Conservation (phyloP, 2,329 filamentous ascomycete species). For the Didymella segeticola region DNA sequence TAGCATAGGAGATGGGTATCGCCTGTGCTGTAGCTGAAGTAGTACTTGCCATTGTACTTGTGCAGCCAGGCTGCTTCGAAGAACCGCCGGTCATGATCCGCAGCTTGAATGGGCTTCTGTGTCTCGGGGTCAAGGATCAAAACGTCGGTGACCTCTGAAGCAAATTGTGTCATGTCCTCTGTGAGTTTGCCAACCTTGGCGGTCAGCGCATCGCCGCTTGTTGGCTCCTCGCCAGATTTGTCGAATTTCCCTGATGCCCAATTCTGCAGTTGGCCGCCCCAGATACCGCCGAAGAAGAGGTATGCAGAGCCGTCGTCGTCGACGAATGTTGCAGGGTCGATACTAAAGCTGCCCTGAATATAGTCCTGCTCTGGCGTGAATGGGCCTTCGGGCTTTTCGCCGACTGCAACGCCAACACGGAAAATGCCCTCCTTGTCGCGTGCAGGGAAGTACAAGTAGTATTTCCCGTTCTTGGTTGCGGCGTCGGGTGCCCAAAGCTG, state of each 20-base stretch:
- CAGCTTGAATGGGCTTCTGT: conserved; percentile 63
- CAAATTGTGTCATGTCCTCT: conserved; percentile 71
- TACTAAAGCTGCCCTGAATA: conserved; percentile 74
- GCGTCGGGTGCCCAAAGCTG: conserved; percentile 85
- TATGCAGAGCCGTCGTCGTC: conserved; percentile 71
- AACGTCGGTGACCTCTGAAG: conserved; percentile 63
- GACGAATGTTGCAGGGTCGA: conserved; percentile 78
- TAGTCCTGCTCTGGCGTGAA: conserved; percentile 70
- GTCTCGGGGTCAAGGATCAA: conserved; percentile 67
- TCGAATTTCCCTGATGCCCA: conserved; percentile 70
- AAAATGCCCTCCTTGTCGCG: conserved; percentile 74
- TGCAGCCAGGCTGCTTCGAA: conserved; percentile 85
- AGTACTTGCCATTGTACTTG: conserved; percentile 72
- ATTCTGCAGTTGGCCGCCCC: conserved; percentile 82
- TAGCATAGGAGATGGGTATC: conserved; percentile 79
- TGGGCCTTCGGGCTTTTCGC: conserved; percentile 70
- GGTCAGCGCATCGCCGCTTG: conserved; percentile 61
- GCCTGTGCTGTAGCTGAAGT: conserved; percentile 79
- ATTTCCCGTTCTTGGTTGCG: conserved; percentile 71
- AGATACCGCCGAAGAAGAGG: conserved; percentile 79
- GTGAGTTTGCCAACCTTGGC: conserved; percentile 71
- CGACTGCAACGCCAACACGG: conserved; percentile 74
- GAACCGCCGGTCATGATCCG: conserved; percentile 77
- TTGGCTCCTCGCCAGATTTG: conserved; percentile 36
- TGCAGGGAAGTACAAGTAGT: conserved; percentile 80